Evolutionary conservation across 2,329 filamentous ascomycete genomes (phyloP), one percentile per base, ranked within the genome.

Genomic region (Cucurbitaria berberidis): DNA sequence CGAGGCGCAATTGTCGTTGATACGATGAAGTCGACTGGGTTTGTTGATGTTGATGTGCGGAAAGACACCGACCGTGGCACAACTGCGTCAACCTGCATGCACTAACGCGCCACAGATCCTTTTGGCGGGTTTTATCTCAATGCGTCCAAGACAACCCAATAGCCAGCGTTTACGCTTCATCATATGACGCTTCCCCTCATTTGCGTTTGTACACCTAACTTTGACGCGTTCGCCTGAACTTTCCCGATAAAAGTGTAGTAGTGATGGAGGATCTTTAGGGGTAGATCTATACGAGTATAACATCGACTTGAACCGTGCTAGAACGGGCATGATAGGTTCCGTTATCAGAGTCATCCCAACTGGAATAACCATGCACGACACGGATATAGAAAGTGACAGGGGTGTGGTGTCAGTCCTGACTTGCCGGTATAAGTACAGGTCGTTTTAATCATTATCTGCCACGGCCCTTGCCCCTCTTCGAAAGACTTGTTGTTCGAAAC

Each of bases 11-110:
- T 18, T n/a, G 40, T 10, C 40, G 22, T 26, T 42, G 40, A 42
- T 42, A 30, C n/a, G 34, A 44, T 50, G 45, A 19, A 38, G 16
- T 27, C 21, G 40, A 57, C 54, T 46, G 46, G 27, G n/a, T 5
- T 18, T 30, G 35, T 39, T n/a, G 44, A 35, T 47, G 44, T 46
- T 51, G 36, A 40, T 21, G 43, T 27, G 51, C 45, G 55, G 51
- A 48, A 55, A 18, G 30, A 45, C 36, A 9, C 54, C 50, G 50
- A 21, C 4, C 18, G 34, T 19, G 19, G 38, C 16, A 22, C 39
- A 30, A 5, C 3, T 29, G 40, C 35, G 30, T 40, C 41, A 42
- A 45, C 50, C 41, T 46, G 42, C 50, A 24, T 30, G 21, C 29
- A 16, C 35, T 39, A 39, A 18, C n/a, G 22, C n/a, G 22, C 22